Conservation (phyloP, 2,329 filamentous ascomycete genomes). For the Fusarium sp. region DNA sequence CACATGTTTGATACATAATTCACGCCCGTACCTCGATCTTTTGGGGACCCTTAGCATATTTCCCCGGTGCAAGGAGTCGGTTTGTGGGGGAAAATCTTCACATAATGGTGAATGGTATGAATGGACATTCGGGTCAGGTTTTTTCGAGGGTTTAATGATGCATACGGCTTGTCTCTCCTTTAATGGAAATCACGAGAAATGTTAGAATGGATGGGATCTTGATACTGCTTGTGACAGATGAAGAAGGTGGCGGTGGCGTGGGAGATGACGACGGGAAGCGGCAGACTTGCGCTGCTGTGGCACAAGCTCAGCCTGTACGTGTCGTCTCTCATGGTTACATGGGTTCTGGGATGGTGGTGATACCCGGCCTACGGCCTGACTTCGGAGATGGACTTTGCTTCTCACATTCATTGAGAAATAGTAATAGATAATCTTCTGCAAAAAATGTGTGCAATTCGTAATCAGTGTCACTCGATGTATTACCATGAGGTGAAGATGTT, state of each 20-base stretch:
- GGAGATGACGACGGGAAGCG: conserved; percentile 15
- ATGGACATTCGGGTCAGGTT: conserved; percentile 43
- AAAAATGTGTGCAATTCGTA: background rate
- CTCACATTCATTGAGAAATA: conserved; percentile 44
- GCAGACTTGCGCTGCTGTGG: conserved; percentile 14
- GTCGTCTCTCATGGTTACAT: conserved; percentile 20
- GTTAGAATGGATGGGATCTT: conserved; percentile 37
- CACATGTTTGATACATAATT: conserved; percentile 56
- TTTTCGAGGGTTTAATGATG: conserved; percentile 45
- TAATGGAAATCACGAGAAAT: conserved; percentile 46
- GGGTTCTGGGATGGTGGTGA: conserved; percentile 36
- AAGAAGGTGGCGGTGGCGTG: conserved; percentile 17
- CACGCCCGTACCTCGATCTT: conserved; percentile 46
- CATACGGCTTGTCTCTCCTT: conserved; percentile 48
- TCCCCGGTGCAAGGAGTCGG: conserved; percentile 32
- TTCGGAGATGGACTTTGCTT: conserved; percentile 38
- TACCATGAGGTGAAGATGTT: background rate
- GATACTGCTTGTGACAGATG: conserved; percentile 22
- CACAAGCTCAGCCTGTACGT: background rate
- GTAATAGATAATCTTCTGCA: conserved; percentile 44
- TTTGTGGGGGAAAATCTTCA: conserved; percentile 40
- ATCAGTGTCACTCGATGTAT: background rate
- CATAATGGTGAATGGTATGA: conserved; percentile 40
- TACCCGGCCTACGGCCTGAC: conserved; percentile 38
- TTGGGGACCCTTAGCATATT: conserved; percentile 40